Evolutionary conservation across 371 early-diverging fungal species (phyloP).

Genomic region (Syncephalastrum monosporum): DNA sequence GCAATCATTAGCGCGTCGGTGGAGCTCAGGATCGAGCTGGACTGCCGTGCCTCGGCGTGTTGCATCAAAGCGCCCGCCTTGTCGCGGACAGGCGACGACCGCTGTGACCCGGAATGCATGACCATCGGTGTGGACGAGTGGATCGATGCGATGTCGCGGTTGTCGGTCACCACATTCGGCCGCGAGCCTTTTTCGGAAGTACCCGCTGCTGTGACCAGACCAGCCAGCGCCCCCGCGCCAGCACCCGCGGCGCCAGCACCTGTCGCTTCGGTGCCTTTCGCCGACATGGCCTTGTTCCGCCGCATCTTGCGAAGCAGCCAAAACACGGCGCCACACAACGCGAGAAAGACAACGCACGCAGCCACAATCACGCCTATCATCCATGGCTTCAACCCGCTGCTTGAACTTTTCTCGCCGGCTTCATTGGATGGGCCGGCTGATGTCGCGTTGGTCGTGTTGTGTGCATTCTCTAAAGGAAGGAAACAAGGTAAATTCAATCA

Average conservation of each 20-base stretch:
- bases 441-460: constrained; percentile 20
- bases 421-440: constrained; percentile 1
- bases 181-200: constrained; percentile 7
- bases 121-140: constrained; percentile 16
- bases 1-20: constrained; percentile 54
- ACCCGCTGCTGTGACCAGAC: too few species aligned
- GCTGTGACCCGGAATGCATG: constrained; percentile 1
- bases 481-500: constrained; percentile 2
- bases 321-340: constrained; percentile 22
- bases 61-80: constrained; percentile 16
- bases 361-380: constrained; percentile 45
- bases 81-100: neutral
- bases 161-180: constrained; percentile 7
- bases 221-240: constrained; percentile 6
- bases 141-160: constrained; percentile 13
- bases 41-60: constrained; percentile 29
- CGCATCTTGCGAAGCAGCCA: constrained; percentile 25
- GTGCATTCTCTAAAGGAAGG: constrained; percentile 26
- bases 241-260: constrained; percentile 7
- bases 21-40: constrained; percentile 43
- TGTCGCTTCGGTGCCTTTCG: neutral
- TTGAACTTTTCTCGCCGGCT: neutral
- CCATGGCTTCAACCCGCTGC: constrained; percentile 26
- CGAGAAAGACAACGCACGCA: constrained; percentile 25
- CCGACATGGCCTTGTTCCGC: constrained; percentile 11